Percentiles rank a stretch among this genome's conserved stretches.
phyloP scores from a whole-genome alignment of 257 asterid genomes.

The Misopates orontium region DNA sequence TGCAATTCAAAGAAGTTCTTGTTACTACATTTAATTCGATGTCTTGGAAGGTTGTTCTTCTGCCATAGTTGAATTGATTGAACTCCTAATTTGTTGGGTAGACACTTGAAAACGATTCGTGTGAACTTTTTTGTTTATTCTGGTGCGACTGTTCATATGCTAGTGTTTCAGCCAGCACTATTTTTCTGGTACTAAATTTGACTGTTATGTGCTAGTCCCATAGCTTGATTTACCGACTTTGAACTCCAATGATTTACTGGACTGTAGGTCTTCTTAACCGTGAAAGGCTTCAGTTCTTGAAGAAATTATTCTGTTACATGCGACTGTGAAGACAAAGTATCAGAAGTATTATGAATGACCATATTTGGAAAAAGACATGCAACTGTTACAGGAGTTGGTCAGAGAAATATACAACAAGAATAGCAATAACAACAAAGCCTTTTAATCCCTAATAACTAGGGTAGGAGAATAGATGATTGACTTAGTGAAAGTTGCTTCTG shows the following conservation, averaged over 20 bases:
- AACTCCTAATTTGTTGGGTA: constrained; percentile 14
- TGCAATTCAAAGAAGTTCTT: constrained; percentile 80
- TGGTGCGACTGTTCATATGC: neutral
- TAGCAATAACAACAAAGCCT: no score
- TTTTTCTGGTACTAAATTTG: constrained; percentile 8
- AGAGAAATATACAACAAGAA: no score
- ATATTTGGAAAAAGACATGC: constrained; percentile 10
- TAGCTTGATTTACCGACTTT: neutral
- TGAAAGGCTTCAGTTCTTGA: neutral
- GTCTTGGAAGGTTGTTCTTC: constrained; percentile 88
- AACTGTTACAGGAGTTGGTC: neutral
- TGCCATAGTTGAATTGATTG: constrained; percentile 22
- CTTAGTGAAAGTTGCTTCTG: neutral
- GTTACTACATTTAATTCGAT: constrained; percentile 83
- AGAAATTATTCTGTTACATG: neutral
- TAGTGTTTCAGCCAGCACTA: constrained; percentile 10
- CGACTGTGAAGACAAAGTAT: neutral
- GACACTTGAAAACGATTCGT: constrained; percentile 8
- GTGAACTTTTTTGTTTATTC: constrained; percentile 11
- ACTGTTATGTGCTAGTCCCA: constrained; percentile 6
- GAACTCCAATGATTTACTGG: constrained; percentile 1
- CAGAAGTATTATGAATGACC: neutral
- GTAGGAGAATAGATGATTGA: constrained; percentile 1
- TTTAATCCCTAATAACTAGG: neutral
- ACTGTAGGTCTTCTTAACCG: neutral